Evolutionary conservation across 2,329 filamentous ascomycete genomes (phyloP), one percentile per base, ranked within the genome.

Genomic region (Aspergillus intermedius): DNA sequence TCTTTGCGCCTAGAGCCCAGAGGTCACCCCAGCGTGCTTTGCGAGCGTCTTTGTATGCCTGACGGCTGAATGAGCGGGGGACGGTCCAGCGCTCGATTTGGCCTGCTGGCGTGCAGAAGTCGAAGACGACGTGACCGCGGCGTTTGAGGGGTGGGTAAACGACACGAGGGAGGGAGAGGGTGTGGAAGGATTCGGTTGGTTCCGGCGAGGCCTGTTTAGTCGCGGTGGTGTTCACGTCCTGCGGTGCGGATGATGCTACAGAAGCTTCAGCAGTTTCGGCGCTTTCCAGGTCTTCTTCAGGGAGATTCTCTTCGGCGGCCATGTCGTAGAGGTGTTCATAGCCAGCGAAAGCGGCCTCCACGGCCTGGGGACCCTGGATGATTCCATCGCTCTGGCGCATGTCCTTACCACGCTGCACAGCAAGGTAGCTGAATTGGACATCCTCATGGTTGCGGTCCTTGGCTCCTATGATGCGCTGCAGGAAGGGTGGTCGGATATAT

Each of bases 1-100:
- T 94, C 77, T 97, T 97, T 19, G 91, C 91, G 0, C 93, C 93
- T 0, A 97, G 76, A 0, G 91, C 90, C 93, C 93, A 98, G 8
- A 97, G 75, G 65, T 97, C 93, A 35, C 93, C 93, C 93, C 91
- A 97, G 46, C 74, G 74, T 0, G 86, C 80, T 72, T 98, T 98
- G 53, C 93, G 83, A 32, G 93, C 93, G 64, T 97, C 93, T 59
- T 87, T 88, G 72, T 91, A 97, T 1, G 90, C 90, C 60, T 86
- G 82, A 59, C 80, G 84, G 66, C 84, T 85, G 69, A 85, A 93
- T 51, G 84, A 89, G 58, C 83, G 83, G 1, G 91, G 88, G 0
- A 98, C 85, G 0, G 86, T 93, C 93, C 93, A 98, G 48, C 93
- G 87, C 74, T 98, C 91, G 30, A 96, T 83, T 39, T 80, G 83